A percentile compares a stretch with the other conserved stretches of the same genome.
These are phyloP conservation scores for Leccinum disarticulatum DNA, from an alignment of 768 basidiomycete species.

Conservation along the genomic window DNA sequence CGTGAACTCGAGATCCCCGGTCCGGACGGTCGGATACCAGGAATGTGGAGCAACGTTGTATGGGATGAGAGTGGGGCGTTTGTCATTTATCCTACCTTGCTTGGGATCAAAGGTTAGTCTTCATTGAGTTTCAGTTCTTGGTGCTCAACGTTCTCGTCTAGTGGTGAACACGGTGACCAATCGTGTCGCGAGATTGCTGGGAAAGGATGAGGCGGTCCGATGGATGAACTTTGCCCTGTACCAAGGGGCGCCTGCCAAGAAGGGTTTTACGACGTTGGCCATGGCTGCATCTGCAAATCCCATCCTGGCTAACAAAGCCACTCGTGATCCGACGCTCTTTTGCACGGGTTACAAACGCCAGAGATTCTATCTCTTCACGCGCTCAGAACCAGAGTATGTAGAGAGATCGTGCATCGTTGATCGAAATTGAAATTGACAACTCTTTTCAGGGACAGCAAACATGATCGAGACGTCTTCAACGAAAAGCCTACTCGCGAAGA, in stretches of 20 bases:
- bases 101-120: conserved; percentile 88
- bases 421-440: not conserved
- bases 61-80: conserved; percentile 99
- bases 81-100: conserved; percentile 86
- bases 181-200: conserved; percentile 81
- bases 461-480: conserved; percentile 97
- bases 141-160: conserved; percentile 29
- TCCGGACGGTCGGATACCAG: conserved; percentile 68
- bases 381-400: conserved; percentile 84
- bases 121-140: not conserved
- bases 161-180: conserved; percentile 96
- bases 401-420: not conserved
- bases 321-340: conserved; percentile 87
- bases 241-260: conserved; percentile 91
- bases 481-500: conserved; percentile 97
- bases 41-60: conserved; percentile 83
- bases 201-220: conserved; percentile 91
- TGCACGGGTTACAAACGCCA: conserved; percentile 92
- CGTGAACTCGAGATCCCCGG: conserved; percentile 85
- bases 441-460: conserved; percentile 69
- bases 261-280: conserved; percentile 80
- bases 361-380: conserved; percentile 94
- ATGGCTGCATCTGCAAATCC: conserved; percentile 98
- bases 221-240: conserved; percentile 89
- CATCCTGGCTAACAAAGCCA: conserved; percentile 80